These are phyloP conservation scores for Pulchroboletus neoregius DNA, from an alignment of 1,284 basidiomycete genomes.

Conservation along the genomic window DNA sequence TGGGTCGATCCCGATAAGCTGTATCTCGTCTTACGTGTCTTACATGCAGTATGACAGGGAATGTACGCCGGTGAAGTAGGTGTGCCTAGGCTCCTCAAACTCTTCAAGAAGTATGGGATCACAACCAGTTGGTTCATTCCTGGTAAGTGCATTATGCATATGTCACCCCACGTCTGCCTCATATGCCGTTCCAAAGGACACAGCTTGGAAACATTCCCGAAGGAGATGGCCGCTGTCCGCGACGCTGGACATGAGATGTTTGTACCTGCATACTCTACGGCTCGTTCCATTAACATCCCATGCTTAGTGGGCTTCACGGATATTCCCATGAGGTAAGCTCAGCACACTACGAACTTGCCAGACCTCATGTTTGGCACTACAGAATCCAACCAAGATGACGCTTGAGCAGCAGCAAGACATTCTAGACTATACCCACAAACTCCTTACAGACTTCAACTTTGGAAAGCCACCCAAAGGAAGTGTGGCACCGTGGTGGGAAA, in stretches of 20 bases:
- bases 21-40: background rate
- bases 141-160: conserved; percentile 34
- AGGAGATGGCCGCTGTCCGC: conserved; percentile 60
- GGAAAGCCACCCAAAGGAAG: conserved; percentile 63
- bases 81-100: conserved; percentile 59
- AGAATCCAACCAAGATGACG: conserved; percentile 64
- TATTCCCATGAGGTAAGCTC: conserved; percentile 63
- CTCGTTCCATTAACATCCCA: background rate
- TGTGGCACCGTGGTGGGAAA: conserved; percentile 81
- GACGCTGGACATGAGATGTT: conserved; percentile 70
- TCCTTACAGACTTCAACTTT: conserved; percentile 67
- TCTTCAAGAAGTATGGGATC: conserved; percentile 71
- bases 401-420: conserved; percentile 70
- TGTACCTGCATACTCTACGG: conserved; percentile 15
- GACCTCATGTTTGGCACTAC: background rate
- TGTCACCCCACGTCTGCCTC: background rate
- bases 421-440: conserved; percentile 61
- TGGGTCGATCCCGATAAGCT: conserved; percentile 3
- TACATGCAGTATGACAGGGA: conserved; percentile 38
- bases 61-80: conserved; percentile 76
- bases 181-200: conserved; percentile 39
- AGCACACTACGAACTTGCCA: background rate
- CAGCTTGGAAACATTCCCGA: conserved; percentile 66
- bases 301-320: conserved; percentile 59
- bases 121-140: conserved; percentile 74